phyloP scores from a whole-genome alignment of 352 stramenopile species.

The Saprolegnia parasitica region DNA sequence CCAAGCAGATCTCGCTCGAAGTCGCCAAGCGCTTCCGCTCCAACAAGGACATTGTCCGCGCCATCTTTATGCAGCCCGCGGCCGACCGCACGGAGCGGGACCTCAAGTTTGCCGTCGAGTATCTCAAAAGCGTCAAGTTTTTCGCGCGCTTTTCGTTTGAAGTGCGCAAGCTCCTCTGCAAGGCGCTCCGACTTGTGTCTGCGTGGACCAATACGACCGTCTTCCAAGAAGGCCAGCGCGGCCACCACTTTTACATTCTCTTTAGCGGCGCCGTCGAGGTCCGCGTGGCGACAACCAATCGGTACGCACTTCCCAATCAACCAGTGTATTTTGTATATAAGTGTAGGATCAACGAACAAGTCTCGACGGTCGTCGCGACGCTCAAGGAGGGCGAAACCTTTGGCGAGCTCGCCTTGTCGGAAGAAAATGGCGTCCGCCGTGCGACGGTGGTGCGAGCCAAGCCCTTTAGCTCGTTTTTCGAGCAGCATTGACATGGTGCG shows the following conservation, averaged over 20 bases:
- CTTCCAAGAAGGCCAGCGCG: constrained; percentile 73
- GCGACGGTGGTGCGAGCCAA: constrained; percentile 50
- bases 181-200: constrained; percentile 72
- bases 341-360: constrained; percentile 40
- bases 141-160: constrained; percentile 82
- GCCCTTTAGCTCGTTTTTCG: not conserved
- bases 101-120: constrained; percentile 80
- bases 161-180: constrained; percentile 80
- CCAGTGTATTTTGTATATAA: no score
- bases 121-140: constrained; percentile 84
- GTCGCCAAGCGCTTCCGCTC: constrained; percentile 72
- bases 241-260: constrained; percentile 81
- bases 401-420: constrained; percentile 66
- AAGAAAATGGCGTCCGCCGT: constrained; percentile 56
- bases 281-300: constrained; percentile 61
- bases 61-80: constrained; percentile 72
- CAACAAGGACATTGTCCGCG: constrained; percentile 84
- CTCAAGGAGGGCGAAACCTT: constrained; percentile 74
- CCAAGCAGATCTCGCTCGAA: constrained; percentile 50
- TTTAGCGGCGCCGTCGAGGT: constrained; percentile 69
- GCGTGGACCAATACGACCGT: constrained; percentile 73
- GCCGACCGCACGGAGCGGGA: constrained; percentile 73
- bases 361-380: constrained; percentile 59
- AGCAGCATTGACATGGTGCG: not conserved
- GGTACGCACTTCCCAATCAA: constrained; percentile 33